phyloP scores from a whole-genome alignment of 2,329 filamentous ascomycete genomes.

The Venturia aucupariae region DNA sequence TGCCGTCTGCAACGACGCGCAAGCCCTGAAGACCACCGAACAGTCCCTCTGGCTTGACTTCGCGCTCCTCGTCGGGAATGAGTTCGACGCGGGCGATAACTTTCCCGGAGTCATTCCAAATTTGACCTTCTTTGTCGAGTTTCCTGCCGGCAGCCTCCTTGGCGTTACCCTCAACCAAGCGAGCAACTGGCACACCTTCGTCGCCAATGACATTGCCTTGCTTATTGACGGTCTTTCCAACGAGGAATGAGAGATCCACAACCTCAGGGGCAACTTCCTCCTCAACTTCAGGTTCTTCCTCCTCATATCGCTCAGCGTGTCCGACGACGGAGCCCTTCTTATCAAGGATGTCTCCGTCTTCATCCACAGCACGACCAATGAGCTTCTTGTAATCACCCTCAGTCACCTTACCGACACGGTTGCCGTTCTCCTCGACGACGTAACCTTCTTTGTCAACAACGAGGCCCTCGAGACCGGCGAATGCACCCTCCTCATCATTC shows the following conservation, averaged over 20 bases:
- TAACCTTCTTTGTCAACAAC: slow-evolving; percentile 41
- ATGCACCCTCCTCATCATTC: slow-evolving; percentile 38
- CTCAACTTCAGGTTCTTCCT: slow-evolving; percentile 41
- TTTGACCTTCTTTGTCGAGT: slow-evolving; percentile 46
- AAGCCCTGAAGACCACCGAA: slow-evolving; percentile 59
- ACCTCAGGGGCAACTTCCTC: slow-evolving; percentile 23
- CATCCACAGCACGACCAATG: slow-evolving; percentile 40
- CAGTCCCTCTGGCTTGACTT: slow-evolving; percentile 51
- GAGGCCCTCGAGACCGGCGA: slow-evolving; percentile 42
- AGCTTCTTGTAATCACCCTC: slow-evolving; percentile 44
- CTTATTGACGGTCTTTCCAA: slow-evolving; percentile 49
- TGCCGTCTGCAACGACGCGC: slow-evolving; percentile 60
- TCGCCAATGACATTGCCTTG: slow-evolving; percentile 46
- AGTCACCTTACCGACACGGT: slow-evolving; percentile 39
- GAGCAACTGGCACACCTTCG: slow-evolving; percentile 46
- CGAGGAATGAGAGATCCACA: slow-evolving; percentile 43
- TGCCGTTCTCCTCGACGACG: slow-evolving; percentile 42
- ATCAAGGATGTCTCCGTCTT: slow-evolving; percentile 44
- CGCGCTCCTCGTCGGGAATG: slow-evolving; percentile 48
- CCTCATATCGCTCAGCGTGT: slow-evolving; percentile 47
- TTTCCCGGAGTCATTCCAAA: slow-evolving; percentile 48
- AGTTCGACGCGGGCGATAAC: slow-evolving; percentile 48
- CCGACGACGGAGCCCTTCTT: slow-evolving; percentile 45
- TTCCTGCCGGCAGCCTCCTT: slow-evolving; percentile 47
- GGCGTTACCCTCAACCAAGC: slow-evolving; percentile 49